Percentiles rank a stretch among this genome's conserved stretches.
Conservation (phyloP, 306 rosid species). For the Amphicarpaea edgeworthii region DNA sequence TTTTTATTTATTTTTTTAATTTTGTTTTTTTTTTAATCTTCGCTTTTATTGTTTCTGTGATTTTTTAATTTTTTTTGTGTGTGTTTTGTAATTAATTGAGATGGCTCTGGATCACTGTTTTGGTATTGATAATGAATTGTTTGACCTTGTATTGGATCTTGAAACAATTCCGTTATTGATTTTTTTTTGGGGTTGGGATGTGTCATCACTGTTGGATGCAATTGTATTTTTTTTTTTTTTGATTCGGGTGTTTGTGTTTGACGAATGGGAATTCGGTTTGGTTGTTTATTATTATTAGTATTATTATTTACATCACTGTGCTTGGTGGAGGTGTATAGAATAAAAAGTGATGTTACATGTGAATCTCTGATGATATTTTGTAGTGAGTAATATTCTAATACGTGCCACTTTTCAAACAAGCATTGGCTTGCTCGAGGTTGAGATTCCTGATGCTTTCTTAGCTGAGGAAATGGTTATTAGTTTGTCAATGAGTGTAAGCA, state of each 20-base stretch:
- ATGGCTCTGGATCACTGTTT: slow-evolving; percentile 51
- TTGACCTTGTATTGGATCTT: slow-evolving; percentile 61
- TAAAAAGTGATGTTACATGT: slow-evolving; percentile 24
- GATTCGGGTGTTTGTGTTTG: slow-evolving; percentile 40
- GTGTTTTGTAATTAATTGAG: slow-evolving; percentile 16
- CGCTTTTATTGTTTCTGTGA: slow-evolving; percentile 11
- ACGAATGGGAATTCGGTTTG: slow-evolving; percentile 40
- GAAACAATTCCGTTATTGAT: slow-evolving; percentile 21
- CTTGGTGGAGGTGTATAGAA: not conserved
- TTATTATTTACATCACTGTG: slow-evolving; percentile 22
- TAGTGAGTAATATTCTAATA: slow-evolving; percentile 34
- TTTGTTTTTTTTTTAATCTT: slow-evolving; percentile 37
- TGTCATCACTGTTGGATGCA: slow-evolving; percentile 39
- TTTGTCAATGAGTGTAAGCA: slow-evolving; percentile 29
- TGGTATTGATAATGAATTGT: slow-evolving; percentile 37
- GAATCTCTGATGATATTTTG: slow-evolving; percentile 14
- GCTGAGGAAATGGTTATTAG: slow-evolving; percentile 7
- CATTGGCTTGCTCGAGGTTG: slow-evolving; percentile 19
- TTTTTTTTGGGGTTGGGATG: slow-evolving; percentile 40
- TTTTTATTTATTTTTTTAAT: slow-evolving; percentile 28
- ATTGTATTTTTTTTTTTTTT: slow-evolving; percentile 8
- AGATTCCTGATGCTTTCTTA: slow-evolving; percentile 10
- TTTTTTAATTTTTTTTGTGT: not conserved
- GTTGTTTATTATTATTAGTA: too few species aligned
- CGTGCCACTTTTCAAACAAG: not conserved